A percentile compares a stretch with the other conserved stretches of the same genome.
phyloP scores from a whole-genome alignment of 1,284 basidiomycete species.

The Rhodotorula sp. region DNA sequence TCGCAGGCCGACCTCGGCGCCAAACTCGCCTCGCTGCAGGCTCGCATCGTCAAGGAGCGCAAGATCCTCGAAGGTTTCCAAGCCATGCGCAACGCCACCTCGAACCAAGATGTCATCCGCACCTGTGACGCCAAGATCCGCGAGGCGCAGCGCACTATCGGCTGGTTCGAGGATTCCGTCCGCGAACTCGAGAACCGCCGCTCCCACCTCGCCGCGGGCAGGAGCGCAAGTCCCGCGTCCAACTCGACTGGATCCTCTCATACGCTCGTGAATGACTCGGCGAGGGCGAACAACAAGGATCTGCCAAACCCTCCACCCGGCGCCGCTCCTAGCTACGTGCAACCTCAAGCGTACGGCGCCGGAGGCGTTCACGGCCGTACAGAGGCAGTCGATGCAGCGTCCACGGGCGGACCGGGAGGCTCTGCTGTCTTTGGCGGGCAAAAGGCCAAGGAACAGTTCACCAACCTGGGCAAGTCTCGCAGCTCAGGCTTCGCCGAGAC shows the following conservation, averaged over 20 bases:
- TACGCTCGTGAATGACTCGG: background rate
- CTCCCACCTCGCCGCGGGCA: conserved; percentile 46
- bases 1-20: conserved; percentile 9
- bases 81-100: conserved; percentile 74
- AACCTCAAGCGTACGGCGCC: conserved; percentile 23
- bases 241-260: background rate
- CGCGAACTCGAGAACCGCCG: conserved; percentile 71
- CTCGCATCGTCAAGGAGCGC: conserved; percentile 85
- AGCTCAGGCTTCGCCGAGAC: background rate
- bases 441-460: conserved; percentile 39
- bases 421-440: background rate
- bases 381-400: conserved; percentile 18
- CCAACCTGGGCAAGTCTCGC: conserved; percentile 41
- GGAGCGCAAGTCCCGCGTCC: conserved; percentile 7
- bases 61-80: conserved; percentile 86
- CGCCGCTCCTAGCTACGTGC: conserved; percentile 31
- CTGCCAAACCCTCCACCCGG: conserved; percentile 31
- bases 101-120: conserved; percentile 79
- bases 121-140: conserved; percentile 73
- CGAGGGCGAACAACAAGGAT: conserved; percentile 3
- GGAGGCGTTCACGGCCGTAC: conserved; percentile 9
- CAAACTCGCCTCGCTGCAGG: conserved; percentile 86
- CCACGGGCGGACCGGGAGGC: conserved; percentile 12
- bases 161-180: conserved; percentile 83
- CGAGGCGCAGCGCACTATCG: conserved; percentile 78